Conservation (phyloP, 1,139 yeast genomes). For the Protomyces inouyei region DNA sequence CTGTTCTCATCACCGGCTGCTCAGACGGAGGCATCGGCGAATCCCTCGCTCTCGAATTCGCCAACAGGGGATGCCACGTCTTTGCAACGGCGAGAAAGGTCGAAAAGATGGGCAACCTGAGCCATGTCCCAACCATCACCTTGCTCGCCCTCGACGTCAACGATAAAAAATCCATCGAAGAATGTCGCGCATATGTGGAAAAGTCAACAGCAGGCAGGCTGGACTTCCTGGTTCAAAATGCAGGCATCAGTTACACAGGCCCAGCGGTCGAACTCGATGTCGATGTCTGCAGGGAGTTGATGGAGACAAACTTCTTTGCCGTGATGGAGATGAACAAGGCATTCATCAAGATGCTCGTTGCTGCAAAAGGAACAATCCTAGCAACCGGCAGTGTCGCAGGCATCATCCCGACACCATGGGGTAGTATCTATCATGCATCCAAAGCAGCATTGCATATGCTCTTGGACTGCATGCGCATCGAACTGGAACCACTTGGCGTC, state of each 20-base stretch:
- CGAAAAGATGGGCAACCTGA: constrained; percentile 56
- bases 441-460: constrained; percentile 76
- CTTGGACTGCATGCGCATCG: constrained; percentile 58
- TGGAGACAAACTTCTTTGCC: constrained; percentile 66
- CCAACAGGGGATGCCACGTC: constrained; percentile 47
- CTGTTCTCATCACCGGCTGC: constrained; percentile 69
- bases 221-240: constrained; percentile 64
- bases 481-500: constrained; percentile 68
- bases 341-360: constrained; percentile 54
- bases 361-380: constrained; percentile 64
- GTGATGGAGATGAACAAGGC: constrained; percentile 61
- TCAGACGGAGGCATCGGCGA: constrained; percentile 72
- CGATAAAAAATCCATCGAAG: constrained; percentile 47
- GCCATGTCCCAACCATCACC: constrained; percentile 40
- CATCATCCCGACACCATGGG: constrained; percentile 63
- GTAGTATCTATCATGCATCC: constrained; percentile 61
- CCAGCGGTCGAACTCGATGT: constrained; percentile 67
- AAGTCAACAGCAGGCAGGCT: constrained; percentile 35
- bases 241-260: constrained; percentile 63
- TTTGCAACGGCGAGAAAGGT: constrained; percentile 70
- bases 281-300: constrained; percentile 52
- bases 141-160: constrained; percentile 53
- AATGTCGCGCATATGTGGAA: constrained; percentile 43
- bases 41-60: constrained; percentile 60
- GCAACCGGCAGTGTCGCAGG: constrained; percentile 75